Evolutionary conservation across 306 rosid species (phyloP).

Genomic region (Dalbergia oliveri): DNA sequence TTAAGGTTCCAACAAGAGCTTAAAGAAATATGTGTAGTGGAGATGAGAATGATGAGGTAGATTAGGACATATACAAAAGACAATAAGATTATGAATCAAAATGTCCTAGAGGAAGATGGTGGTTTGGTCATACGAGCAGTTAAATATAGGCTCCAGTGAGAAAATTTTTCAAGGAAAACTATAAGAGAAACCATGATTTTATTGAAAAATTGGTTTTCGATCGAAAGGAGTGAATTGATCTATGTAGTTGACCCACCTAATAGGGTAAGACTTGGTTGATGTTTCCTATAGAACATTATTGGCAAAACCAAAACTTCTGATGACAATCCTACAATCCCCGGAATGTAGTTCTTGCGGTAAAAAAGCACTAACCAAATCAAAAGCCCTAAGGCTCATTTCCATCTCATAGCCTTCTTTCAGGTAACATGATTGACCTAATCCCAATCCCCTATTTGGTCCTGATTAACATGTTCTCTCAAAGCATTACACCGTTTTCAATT

Average conservation of each 20-base stretch:
- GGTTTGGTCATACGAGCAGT: neutral
- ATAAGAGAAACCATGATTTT: neutral
- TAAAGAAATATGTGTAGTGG: neutral
- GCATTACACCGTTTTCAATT: neutral
- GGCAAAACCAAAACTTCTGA: neutral
- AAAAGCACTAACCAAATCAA: neutral
- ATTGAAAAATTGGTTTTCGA: neutral
- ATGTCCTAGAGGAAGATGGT: neutral
- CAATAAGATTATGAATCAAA: neutral
- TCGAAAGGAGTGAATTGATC: neutral
- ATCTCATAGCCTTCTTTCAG: neutral
- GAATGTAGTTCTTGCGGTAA: neutral
- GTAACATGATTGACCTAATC: slow-evolving; percentile 19
- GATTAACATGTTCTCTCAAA: neutral
- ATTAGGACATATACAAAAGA: neutral
- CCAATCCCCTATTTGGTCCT: neutral
- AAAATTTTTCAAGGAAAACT: neutral
- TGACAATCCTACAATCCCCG: neutral
- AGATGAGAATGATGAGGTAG: neutral
- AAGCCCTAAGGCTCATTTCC: neutral
- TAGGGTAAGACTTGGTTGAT: neutral
- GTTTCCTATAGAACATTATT: neutral
- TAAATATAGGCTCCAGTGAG: neutral
- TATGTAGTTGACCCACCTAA: neutral
- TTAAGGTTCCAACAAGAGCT: neutral